Evolutionary conservation across 352 stramenopile species (phyloP).

Genomic region (Globisporangium radiosum): DNA sequence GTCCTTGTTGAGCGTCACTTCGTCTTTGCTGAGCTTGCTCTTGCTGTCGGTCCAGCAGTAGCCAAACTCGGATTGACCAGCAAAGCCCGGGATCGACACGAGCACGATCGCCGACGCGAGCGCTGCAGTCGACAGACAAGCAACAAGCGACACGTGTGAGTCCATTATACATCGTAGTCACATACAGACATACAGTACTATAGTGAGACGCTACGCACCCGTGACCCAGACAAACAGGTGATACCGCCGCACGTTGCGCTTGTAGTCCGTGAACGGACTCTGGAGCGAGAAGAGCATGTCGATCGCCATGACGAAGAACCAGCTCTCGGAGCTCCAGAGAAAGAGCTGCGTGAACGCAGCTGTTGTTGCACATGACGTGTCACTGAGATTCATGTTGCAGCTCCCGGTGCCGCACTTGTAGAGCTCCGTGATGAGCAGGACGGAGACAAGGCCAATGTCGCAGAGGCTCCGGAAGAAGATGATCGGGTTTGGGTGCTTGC

Average conservation of each 20-base stretch:
- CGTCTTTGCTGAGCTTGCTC: conserved; percentile 34
- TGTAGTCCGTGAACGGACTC: conserved; percentile 87
- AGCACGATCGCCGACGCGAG: conserved; percentile 63
- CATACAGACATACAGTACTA: conserved; percentile 6
- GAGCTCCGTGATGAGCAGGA: conserved; percentile 71
- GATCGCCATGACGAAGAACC: conserved; percentile 88
- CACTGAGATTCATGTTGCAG: conserved; percentile 29
- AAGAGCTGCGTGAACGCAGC: conserved; percentile 83
- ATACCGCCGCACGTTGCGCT: conserved; percentile 77
- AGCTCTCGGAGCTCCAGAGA: conserved; percentile 82
- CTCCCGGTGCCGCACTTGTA: conserved; percentile 64
- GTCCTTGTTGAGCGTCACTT: conserved; percentile 3
- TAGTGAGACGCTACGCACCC: conserved; percentile 20
- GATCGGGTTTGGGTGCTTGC: conserved; percentile 84
- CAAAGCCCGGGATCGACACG: conserved; percentile 63
- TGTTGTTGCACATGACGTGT: conserved; percentile 48
- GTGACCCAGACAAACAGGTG: conserved; percentile 80
- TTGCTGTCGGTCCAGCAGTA: conserved; percentile 82
- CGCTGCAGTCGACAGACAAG: conserved; percentile 15
- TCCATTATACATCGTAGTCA: not conserved
- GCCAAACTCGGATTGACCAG: conserved; percentile 71
- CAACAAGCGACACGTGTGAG: not conserved
- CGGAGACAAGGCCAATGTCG: conserved; percentile 72
- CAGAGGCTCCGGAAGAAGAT: conserved; percentile 84
- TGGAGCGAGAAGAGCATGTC: conserved; percentile 81